phyloP scores from a whole-genome alignment of 1,284 basidiomycete genomes.

The Marasmius fiardii region DNA sequence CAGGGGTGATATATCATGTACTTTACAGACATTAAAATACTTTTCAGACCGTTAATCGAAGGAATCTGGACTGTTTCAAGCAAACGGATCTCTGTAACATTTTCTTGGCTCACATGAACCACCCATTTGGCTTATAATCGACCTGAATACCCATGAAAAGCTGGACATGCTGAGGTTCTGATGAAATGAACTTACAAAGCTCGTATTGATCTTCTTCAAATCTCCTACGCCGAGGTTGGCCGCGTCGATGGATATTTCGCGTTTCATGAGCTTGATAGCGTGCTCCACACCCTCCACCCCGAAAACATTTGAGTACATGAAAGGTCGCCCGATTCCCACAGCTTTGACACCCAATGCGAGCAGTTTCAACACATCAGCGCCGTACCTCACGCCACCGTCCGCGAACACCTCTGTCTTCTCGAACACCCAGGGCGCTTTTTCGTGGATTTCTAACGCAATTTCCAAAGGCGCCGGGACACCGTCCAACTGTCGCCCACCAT shows the following conservation, averaged over 20 bases:
- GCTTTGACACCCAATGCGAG: slow-evolving; percentile 68
- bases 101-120: not conserved
- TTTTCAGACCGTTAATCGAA: too few relatives aligned
- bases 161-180: not conserved
- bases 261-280: slow-evolving; percentile 42
- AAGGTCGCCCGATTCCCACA: slow-evolving; percentile 53
- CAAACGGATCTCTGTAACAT: too few relatives aligned
- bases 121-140: not conserved
- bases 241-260: not conserved
- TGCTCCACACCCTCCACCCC: slow-evolving; percentile 58
- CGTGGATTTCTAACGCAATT: slow-evolving; percentile 61
- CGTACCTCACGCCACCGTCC: slow-evolving; percentile 65
- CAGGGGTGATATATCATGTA: too few relatives aligned
- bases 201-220: not conserved
- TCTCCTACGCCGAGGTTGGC: not conserved
- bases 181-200: not conserved
- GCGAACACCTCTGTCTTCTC: slow-evolving; percentile 65
- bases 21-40: too few relatives aligned
- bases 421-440: slow-evolving; percentile 39
- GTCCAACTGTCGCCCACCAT: slow-evolving; percentile 81
- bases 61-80: too few relatives aligned
- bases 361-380: slow-evolving; percentile 72
- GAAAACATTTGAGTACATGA: slow-evolving; percentile 66
- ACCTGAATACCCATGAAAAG: not conserved
- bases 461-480: slow-evolving; percentile 62